phyloP scores from a whole-genome alignment of 176 grass and related monocot genomes.

The Oryza rufipogon region DNA sequence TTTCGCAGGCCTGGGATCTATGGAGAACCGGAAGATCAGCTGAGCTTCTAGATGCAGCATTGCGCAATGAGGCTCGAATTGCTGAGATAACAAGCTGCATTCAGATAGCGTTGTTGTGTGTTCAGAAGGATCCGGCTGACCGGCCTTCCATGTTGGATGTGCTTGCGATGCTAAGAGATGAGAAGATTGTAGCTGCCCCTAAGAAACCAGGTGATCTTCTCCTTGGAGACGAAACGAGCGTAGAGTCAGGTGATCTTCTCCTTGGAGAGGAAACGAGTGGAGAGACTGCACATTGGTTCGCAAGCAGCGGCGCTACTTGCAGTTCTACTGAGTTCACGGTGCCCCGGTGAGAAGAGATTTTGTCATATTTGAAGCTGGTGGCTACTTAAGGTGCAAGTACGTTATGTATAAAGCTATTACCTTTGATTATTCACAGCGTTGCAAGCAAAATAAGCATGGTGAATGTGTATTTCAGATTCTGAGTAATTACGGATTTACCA shows the following conservation, averaged over 20 bases:
- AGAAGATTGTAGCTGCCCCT: background rate
- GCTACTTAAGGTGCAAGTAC: no score
- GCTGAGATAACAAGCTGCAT: background rate
- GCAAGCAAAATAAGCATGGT: no score
- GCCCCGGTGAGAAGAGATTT: conserved; percentile 2
- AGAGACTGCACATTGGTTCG: no score
- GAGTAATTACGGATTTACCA: no score
- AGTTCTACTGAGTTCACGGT: background rate
- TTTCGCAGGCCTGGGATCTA: background rate
- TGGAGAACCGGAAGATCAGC: background rate
- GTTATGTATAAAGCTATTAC: no score
- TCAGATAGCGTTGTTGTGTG: conserved; percentile 7
- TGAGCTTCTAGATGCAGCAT: background rate
- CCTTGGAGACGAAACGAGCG: no score
- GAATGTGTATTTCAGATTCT: no score
- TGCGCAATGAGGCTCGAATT: background rate
- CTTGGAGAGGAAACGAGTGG: no score
- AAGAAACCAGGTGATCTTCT: background rate
- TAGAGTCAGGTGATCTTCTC: no score
- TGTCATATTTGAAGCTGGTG: background rate
- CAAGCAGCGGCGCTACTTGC: background rate
- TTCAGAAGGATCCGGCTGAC: background rate
- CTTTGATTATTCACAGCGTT: no score
- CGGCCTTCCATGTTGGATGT: conserved; percentile 12
- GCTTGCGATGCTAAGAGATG: background rate